phyloP scores from a whole-genome alignment of 1,139 yeast genomes.

The Saccharomycopsis hybrid region DNA sequence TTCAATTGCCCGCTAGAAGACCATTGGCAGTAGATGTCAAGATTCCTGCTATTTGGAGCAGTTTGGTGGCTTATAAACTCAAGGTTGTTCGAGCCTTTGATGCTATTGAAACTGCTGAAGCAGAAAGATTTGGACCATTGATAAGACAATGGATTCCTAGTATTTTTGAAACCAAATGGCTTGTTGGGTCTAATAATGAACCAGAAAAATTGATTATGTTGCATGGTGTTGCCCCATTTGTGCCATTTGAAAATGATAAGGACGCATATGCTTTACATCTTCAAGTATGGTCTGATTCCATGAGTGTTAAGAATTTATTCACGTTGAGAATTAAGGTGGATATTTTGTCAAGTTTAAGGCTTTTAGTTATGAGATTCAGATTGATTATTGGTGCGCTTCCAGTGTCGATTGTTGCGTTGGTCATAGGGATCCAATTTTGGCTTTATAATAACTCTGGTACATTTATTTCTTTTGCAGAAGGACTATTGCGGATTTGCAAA shows the following conservation, averaged over 20 bases:
- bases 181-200: constrained; percentile 39
- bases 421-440: constrained; percentile 41
- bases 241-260: constrained; percentile 40
- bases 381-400: constrained; percentile 56
- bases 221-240: constrained; percentile 78
- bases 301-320: constrained; percentile 20
- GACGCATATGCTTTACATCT: constrained; percentile 28
- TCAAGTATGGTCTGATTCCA: constrained; percentile 32
- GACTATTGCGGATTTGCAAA: constrained; percentile 33
- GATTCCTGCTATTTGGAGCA: constrained; percentile 54
- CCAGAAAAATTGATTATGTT: constrained; percentile 37
- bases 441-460: constrained; percentile 33
- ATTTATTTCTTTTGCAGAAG: constrained; percentile 48
- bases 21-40: constrained; percentile 43
- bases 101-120: constrained; percentile 14
- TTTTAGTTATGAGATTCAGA: constrained; percentile 57
- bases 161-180: constrained; percentile 72
- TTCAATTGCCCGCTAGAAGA: constrained; percentile 36
- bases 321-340: constrained; percentile 30
- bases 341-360: constrained; percentile 35
- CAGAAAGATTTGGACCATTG: constrained; percentile 47
- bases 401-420: constrained; percentile 39
- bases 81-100: constrained; percentile 20
- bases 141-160: constrained; percentile 61
- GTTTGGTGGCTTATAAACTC: constrained; percentile 52